Evolutionary conservation across 2,329 filamentous ascomycete genomes (phyloP), one percentile per base, ranked within the genome.

Genomic region (Nothopassalora personata): DNA sequence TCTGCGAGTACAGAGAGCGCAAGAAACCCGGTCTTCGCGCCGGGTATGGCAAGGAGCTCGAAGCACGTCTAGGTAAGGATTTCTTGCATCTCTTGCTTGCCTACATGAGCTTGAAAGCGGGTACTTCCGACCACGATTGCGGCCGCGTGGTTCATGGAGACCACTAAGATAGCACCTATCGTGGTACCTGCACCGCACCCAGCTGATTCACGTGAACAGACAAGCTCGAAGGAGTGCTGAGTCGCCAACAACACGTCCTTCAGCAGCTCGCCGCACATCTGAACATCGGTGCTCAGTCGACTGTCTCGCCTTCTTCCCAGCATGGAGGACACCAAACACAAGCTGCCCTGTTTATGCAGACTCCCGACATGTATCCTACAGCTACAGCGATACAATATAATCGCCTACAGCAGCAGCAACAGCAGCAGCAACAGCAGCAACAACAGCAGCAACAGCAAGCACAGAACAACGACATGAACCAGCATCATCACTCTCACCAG

Each of bases 1-100:
- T 79, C 46, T 89, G 86, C 70, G 83, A 87, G 70, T 89, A 89
- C 70, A 84, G 83, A 61, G 86, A 88, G 67, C 79, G 86, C 46
- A 88, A 88, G 75, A 89, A 88, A 71, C 86, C 86, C 7, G 86
- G 87, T 2, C 77, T 81, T 55, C 73, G 79, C 33, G 70, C 70
- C 28, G 71, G 71, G 1, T 86, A 86, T 71, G 83, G 83, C 13
- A 76, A 83, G 53, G 84, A 87, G 72, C 78, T 86, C 5, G 53
- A 85, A 79, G 72, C 81, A 73, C 68, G 83, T 76, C 72, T 79
- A 71, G 68, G 81, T 86, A 57, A 77, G 11, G 34, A 45, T 28
- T n/a, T 27, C 54, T 6, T 43, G 39, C 39, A 7, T 43, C 39
- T n/a, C 39, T 18, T 43, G 39, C 39, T 43, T 43, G n/a, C 18